A percentile compares a stretch with the other conserved stretches of the same genome.
Conservation (phyloP, 2,329 filamentous ascomycete species). For the Lanzia echinophila region DNA sequence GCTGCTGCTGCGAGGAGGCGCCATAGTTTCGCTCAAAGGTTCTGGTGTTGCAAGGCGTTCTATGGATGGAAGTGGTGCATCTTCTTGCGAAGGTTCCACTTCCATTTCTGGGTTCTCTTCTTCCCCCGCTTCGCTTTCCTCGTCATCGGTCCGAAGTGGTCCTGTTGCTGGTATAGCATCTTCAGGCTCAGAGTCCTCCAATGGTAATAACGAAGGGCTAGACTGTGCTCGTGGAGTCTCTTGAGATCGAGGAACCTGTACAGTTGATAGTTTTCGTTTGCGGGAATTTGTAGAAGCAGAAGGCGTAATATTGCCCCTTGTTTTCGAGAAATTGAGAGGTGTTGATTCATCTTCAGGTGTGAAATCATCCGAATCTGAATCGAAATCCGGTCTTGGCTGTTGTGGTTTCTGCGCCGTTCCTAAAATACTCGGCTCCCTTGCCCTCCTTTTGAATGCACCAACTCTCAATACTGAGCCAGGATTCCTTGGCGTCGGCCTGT, state of each 20-base stretch:
- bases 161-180: slow-evolving; percentile 24
- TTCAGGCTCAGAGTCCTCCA: slow-evolving; percentile 11
- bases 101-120: slow-evolving; percentile 7
- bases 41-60: slow-evolving; percentile 25
- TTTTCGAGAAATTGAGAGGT: slow-evolving; percentile 48
- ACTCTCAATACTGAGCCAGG: slow-evolving; percentile 42
- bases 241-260: slow-evolving; percentile 23
- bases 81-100: slow-evolving; percentile 8
- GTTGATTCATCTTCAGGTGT: slow-evolving; percentile 63
- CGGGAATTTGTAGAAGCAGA: slow-evolving; percentile 35
- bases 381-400: slow-evolving; percentile 34
- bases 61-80: slow-evolving; percentile 17
- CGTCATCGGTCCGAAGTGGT: slow-evolving; percentile 15
- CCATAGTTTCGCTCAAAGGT: slow-evolving; percentile 29
- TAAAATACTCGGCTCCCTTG: slow-evolving; percentile 55
- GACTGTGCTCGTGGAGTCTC: slow-evolving; percentile 14
- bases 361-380: slow-evolving; percentile 46
- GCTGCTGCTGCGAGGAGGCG: slow-evolving; percentile 30
- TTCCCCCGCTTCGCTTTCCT: slow-evolving; percentile 6
- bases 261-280: slow-evolving; percentile 45
- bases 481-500: slow-evolving; percentile 22
- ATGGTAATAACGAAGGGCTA: slow-evolving; percentile 16
- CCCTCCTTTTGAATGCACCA: slow-evolving; percentile 50
- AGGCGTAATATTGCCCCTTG: slow-evolving; percentile 11
- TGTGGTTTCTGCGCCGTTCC: slow-evolving; percentile 33